phyloP scores from a whole-genome alignment of 441 rosid genomes.

The Rhodomyrtus psidioides region DNA sequence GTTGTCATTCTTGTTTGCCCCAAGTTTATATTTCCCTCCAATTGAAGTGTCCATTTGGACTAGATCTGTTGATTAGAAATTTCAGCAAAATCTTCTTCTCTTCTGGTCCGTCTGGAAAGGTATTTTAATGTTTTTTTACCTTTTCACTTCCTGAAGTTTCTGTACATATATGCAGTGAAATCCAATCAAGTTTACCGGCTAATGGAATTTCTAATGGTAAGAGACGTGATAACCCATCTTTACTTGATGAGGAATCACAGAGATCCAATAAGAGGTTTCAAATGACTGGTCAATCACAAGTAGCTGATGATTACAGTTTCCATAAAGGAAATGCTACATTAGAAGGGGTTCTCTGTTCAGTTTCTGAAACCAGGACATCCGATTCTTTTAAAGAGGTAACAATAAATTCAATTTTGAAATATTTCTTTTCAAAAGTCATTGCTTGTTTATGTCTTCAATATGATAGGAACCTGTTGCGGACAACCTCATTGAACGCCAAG shows the following conservation, averaged over 20 bases:
- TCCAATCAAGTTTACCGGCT: conserved; percentile 47
- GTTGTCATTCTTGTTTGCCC: background rate
- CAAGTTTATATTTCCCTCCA: background rate
- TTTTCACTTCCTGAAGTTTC: background rate
- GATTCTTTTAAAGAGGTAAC: conserved; percentile 34
- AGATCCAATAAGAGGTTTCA: conserved; percentile 45
- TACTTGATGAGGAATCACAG: conserved; percentile 28
- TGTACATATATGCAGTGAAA: conserved; percentile 34
- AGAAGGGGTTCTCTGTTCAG: conserved; percentile 15
- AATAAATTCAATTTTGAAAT: background rate
- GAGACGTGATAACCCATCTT: conserved; percentile 38
- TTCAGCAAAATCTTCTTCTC: background rate
- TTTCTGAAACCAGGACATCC: conserved; percentile 22
- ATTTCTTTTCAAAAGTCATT: background rate
- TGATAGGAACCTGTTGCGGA: conserved; percentile 24
- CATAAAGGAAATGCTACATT: conserved; percentile 29
- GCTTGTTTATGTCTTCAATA: background rate
- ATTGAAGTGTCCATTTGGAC: background rate
- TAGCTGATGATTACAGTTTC: conserved; percentile 18
- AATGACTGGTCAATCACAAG: conserved; percentile 16
- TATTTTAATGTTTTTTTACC: background rate
- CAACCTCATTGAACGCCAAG: conserved; percentile 26
- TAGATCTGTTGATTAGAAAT: background rate
- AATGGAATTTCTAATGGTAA: conserved; percentile 35
- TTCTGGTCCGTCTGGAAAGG: background rate